Base-by-base conservation (phyloP, 177 flowering plant genomes). In the Vitis hybrid region DNA sequence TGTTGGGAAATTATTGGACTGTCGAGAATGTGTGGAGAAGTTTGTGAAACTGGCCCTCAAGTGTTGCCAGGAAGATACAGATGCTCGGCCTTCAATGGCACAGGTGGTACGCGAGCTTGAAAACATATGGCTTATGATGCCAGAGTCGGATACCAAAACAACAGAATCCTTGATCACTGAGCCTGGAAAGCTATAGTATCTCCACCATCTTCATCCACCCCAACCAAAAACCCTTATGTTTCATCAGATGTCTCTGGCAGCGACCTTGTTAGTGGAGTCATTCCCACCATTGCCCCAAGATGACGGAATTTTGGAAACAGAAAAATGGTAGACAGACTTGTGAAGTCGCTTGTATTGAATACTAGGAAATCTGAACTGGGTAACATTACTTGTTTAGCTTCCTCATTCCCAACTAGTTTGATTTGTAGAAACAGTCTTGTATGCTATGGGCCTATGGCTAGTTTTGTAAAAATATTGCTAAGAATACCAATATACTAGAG, bases 81-180 rank as follows among this genome's bases (percentile, higher is more conserved):
- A 81, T 50, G 58, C 52, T 2, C 78, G 98, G 63, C 98, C 97
- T 64, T 78, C 89, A 14, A 90, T 93, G 95, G 74, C 84, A 4
- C 89, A 91, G 46, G 89, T 93, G 66, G 93, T 91, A 2, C 77
- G 97, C 15, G 87, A 86, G 78, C 84, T 93, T 3, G 94, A 93
- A 63, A 82, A 61, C 56, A 84, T 91, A 65, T 75, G 81, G 81
- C 70, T 21, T 17, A 76, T 85, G 88, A 76, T 84, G 78, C 90
- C 92, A 0, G 89, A 80, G 55, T 67, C 79, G 10, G 86, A 86
- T 21, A 71, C 58, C 11, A 69, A 52, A 17, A 12, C 68, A 10
- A 59, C 70, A 3, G 83, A 83, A 9, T 71, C 77, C 9, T 14
- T 51, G 7, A 50, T 21, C 1, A 66, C 61, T 11, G 54, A 58